A percentile compares a stretch with the other conserved stretches of the same genome.
These are phyloP conservation scores for Orbilia brochopaga DNA, from an alignment of 2,329 filamentous ascomycete species.

Conservation along the genomic window DNA sequence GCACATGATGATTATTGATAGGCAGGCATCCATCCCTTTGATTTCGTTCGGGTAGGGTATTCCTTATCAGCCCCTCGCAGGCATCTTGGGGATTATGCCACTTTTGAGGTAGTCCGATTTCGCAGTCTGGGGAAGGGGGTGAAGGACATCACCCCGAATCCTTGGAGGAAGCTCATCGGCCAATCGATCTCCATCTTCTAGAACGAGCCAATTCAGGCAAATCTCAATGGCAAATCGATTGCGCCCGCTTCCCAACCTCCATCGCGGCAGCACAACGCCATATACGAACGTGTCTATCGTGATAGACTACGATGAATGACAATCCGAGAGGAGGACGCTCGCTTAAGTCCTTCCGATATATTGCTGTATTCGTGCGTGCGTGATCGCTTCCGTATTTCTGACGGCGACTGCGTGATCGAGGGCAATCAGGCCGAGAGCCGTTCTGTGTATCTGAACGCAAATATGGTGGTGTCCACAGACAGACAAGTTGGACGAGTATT, in stretches of 20 bases:
- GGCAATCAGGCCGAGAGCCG: background rate
- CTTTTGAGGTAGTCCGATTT: conserved; percentile 50
- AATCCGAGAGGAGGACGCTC: conserved; percentile 9
- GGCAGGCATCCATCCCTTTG: conserved; percentile 30
- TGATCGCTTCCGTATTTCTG: too few species aligned
- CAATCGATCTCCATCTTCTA: conserved; percentile 48
- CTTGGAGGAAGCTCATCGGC: conserved; percentile 31
- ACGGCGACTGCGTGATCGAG: too few species aligned
- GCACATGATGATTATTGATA: conserved; percentile 47
- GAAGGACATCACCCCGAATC: conserved; percentile 36
- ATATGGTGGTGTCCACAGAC: background rate
- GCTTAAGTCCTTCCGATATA: conserved; percentile 51
- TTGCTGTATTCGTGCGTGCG: conserved; percentile 39
- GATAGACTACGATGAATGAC: background rate
- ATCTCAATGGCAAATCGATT: conserved; percentile 15
- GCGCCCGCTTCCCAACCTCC: conserved; percentile 8
- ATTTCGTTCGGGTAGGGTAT: conserved; percentile 37
- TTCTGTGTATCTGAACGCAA: too few species aligned
- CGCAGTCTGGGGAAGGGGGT: conserved; percentile 47
- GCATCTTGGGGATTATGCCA: conserved; percentile 37
- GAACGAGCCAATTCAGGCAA: conserved; percentile 47
- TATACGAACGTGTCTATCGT: background rate
- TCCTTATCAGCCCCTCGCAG: conserved; percentile 50
- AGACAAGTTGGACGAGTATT: background rate
- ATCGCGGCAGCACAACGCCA: background rate